Conservation (phyloP, 1,284 basidiomycete genomes). For the Golubevia pallescens region DNA sequence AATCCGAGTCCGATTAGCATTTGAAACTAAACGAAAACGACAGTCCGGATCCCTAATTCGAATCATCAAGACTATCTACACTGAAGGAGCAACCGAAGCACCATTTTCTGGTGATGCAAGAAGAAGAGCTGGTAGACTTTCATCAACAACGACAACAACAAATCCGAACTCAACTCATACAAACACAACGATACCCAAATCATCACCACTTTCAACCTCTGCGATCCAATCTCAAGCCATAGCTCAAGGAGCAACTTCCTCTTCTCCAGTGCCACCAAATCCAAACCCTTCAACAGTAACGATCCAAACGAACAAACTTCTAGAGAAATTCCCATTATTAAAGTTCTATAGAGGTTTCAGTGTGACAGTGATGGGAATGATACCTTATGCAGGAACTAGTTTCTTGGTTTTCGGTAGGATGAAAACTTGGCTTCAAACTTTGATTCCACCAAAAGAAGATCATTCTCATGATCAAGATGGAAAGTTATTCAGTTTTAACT, state of each 20-base stretch:
- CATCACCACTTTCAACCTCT: constrained; percentile 7
- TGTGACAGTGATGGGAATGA: constrained; percentile 70
- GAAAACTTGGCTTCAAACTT: constrained; percentile 42
- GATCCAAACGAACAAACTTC: constrained; percentile 14
- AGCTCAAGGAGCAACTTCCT: constrained; percentile 32
- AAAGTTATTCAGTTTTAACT: too few relatives aligned
- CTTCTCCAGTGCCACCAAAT: constrained; percentile 36
- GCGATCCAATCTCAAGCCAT: constrained; percentile 65
- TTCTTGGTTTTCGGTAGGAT: constrained; percentile 72
- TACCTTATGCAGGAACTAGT: constrained; percentile 94
- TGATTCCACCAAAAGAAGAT: constrained; percentile 36
- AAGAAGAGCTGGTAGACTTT: constrained; percentile 67
- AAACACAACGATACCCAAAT: constrained; percentile 13
- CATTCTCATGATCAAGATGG: too few relatives aligned
- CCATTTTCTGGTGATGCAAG: constrained; percentile 51
- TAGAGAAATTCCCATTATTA: constrained; percentile 65
- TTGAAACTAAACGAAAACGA: constrained; percentile 72
- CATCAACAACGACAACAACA: constrained; percentile 67
- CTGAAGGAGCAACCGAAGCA: constrained; percentile 52
- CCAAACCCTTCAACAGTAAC: constrained; percentile 19
- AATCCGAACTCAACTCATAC: constrained; percentile 31
- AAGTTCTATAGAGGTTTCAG: constrained; percentile 94
- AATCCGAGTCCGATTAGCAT: constrained; percentile 93
- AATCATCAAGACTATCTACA: constrained; percentile 53
- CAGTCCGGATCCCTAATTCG: constrained; percentile 36